Percentiles rank a stretch among this genome's conserved stretches.
These are phyloP conservation scores for Aspergillus steynii DNA, from an alignment of 495 filamentous ascomycete genomes.

Conservation along the genomic window DNA sequence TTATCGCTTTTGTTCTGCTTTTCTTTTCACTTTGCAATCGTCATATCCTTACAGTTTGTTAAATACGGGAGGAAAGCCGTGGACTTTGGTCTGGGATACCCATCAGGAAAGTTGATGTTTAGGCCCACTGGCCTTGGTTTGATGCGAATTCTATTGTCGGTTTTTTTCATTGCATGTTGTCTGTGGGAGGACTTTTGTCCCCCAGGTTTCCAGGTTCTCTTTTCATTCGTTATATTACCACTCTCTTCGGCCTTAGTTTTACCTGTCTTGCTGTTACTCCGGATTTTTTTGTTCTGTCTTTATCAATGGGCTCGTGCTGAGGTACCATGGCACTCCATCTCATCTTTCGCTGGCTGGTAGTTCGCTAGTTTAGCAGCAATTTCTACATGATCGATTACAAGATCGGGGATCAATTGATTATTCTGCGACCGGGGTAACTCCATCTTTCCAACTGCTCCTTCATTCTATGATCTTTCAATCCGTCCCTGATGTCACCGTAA, in stretches of 20 bases:
- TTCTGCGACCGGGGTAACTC: background rate
- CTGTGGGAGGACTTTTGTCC: background rate
- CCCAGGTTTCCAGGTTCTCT: background rate
- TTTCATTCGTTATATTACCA: background rate
- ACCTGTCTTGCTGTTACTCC: background rate
- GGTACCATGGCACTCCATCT: constrained; percentile 2
- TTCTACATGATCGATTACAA: background rate
- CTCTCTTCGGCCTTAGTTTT: constrained; percentile 1
- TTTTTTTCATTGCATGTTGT: background rate
- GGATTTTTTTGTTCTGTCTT: background rate
- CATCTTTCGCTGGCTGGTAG: background rate
- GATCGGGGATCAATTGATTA: background rate
- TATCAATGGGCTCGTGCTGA: constrained; percentile 2
- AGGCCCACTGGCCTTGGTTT: too few species aligned
- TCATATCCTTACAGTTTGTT: constrained; percentile 15
- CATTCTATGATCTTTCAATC: background rate
- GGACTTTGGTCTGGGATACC: background rate
- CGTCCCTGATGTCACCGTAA: background rate
- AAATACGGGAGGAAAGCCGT: constrained; percentile 8
- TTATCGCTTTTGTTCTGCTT: constrained; percentile 7
- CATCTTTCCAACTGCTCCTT: background rate
- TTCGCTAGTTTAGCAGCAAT: background rate
- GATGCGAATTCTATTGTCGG: too few species aligned
- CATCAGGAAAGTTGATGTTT: too few species aligned
- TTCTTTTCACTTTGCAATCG: background rate